phyloP scores from a whole-genome alignment of 2,329 filamentous ascomycete genomes.

The Arachnopeziza araneosa region DNA sequence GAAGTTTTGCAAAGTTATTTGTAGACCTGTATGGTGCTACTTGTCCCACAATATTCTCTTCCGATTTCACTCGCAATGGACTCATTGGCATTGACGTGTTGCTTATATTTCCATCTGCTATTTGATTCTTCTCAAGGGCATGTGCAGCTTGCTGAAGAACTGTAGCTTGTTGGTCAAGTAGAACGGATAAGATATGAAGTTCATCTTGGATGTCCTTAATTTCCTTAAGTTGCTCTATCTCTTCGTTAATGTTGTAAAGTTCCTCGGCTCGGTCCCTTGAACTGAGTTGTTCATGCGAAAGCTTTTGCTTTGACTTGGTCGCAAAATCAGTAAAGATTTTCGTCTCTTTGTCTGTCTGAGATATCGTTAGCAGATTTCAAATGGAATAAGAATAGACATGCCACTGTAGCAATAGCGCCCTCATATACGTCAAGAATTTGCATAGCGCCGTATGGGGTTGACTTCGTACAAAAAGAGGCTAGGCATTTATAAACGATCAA shows the following conservation, averaged over 20 bases:
- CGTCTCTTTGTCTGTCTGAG: conserved; percentile 9
- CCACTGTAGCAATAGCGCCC: conserved; percentile 9
- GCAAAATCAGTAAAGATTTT: conserved; percentile 10
- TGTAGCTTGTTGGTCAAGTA: conserved; percentile 8
- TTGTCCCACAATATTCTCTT: background rate
- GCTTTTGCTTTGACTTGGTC: background rate
- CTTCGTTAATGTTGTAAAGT: conserved; percentile 6
- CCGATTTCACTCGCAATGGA: background rate
- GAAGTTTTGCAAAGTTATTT: conserved; percentile 2
- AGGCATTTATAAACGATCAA: conserved; percentile 8
- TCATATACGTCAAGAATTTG: conserved; percentile 13
- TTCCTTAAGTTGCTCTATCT: conserved; percentile 9
- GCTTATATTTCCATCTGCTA: background rate
- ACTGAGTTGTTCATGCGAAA: background rate
- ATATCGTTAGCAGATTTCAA: background rate
- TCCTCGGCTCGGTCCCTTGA: background rate
- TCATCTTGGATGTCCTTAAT: conserved; percentile 20
- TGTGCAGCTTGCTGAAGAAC: conserved; percentile 8
- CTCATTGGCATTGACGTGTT: background rate
- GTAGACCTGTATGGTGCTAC: background rate
- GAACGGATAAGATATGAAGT: conserved; percentile 9
- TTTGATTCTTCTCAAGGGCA: background rate
- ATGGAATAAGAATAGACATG: background rate
- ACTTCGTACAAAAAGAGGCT: conserved; percentile 1
- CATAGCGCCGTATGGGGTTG: conserved; percentile 6